Evolutionary conservation across 805 yeast species (phyloP).

Genomic region (Kregervanrija pseudodelftensis): DNA sequence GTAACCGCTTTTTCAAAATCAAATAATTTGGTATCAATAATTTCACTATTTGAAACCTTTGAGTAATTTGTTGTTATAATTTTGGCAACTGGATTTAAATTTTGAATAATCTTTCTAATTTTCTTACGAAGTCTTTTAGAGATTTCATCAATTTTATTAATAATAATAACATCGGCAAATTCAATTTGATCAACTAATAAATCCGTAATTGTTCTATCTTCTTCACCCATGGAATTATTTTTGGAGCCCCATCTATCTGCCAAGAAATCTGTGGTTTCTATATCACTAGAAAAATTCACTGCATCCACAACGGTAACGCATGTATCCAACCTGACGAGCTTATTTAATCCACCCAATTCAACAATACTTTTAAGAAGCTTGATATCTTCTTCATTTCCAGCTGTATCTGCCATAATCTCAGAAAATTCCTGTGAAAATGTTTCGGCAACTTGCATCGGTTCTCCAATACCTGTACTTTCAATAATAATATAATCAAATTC

Average conservation of each 20-base stretch:
- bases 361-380: slow-evolving; percentile 22
- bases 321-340: slow-evolving; percentile 34
- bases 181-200: slow-evolving; percentile 41
- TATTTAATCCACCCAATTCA: slow-evolving; percentile 34
- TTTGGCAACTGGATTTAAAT: slow-evolving; percentile 38
- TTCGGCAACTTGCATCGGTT: slow-evolving; percentile 46
- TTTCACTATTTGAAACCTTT: slow-evolving; percentile 29
- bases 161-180: slow-evolving; percentile 37
- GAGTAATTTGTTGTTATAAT: slow-evolving; percentile 30
- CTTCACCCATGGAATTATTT: slow-evolving; percentile 32
- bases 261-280: slow-evolving; percentile 37
- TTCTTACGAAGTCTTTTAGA: slow-evolving; percentile 21
- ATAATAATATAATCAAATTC: slow-evolving; percentile 36
- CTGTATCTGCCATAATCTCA: slow-evolving; percentile 22
- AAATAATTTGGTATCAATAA: slow-evolving; percentile 31
- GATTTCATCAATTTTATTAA: slow-evolving; percentile 32
- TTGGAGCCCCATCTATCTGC: slow-evolving; percentile 31
- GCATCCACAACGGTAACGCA: slow-evolving; percentile 42
- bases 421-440: slow-evolving; percentile 39
- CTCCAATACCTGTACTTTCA: slow-evolving; percentile 41
- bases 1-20: slow-evolving; percentile 36
- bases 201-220: slow-evolving; percentile 39
- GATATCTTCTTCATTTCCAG: slow-evolving; percentile 6
- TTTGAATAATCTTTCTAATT: slow-evolving; percentile 27
- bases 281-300: slow-evolving; percentile 32